A percentile compares a stretch with the other conserved stretches of the same genome.
These are phyloP conservation scores for Chaetomium cochliodes DNA, from an alignment of 495 filamentous ascomycete genomes.

Conservation along the genomic window DNA sequence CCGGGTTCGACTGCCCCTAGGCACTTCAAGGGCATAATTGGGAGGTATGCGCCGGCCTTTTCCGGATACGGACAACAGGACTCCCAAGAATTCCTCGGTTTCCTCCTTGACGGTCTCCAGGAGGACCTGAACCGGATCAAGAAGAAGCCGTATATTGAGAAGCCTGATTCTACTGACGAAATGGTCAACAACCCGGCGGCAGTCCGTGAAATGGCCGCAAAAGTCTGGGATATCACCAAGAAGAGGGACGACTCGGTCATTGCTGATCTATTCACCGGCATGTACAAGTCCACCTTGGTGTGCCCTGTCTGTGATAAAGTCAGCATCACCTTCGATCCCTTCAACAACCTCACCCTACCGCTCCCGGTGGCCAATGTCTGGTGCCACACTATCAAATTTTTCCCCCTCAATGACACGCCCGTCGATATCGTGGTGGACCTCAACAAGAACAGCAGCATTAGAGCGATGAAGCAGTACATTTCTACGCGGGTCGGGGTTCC, in stretches of 20 bases:
- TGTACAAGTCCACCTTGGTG: constrained; percentile 95
- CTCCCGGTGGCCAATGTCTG: constrained; percentile 80
- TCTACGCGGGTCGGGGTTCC: constrained; percentile 63
- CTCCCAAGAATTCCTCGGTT: constrained; percentile 96
- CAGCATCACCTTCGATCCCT: constrained; percentile 98
- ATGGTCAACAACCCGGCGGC: constrained; percentile 81
- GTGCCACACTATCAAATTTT: constrained; percentile 68
- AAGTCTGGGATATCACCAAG: constrained; percentile 88
- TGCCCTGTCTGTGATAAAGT: constrained; percentile 91
- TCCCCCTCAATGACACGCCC: constrained; percentile 63
- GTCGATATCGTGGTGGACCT: constrained; percentile 79
- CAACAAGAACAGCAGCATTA: constrained; percentile 75
- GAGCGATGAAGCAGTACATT: constrained; percentile 71
- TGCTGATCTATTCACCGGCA: constrained; percentile 90
- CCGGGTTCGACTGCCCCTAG: constrained; percentile 66
- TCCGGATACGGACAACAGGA: constrained; percentile 96
- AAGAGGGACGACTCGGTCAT: constrained; percentile 92
- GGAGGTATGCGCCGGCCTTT: constrained; percentile 76
- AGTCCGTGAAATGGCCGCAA: constrained; percentile 76
- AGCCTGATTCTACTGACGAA: constrained; percentile 95
- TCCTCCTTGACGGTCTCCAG: constrained; percentile 89
- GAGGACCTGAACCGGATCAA: constrained; percentile 91
- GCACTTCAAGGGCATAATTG: constrained; percentile 76
- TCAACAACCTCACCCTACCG: constrained; percentile 89
- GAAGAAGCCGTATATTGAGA: constrained; percentile 97